phyloP scores from a whole-genome alignment of 345 rosid genomes.

The Eucalyptus erythrocorys region DNA sequence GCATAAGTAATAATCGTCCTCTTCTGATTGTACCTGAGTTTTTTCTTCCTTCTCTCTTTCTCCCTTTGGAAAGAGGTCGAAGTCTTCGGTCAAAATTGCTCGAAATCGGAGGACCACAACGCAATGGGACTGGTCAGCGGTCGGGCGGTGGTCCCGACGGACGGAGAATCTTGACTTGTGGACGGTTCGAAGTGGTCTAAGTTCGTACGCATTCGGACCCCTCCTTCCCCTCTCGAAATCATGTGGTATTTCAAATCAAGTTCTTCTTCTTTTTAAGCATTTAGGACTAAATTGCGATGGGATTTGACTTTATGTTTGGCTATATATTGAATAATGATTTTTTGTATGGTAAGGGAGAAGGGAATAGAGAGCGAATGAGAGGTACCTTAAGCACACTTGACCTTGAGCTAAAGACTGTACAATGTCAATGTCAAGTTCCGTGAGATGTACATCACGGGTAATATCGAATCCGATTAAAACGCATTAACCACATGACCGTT shows the following conservation, averaged over 20 bases:
- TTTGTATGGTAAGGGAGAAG: not conserved
- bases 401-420: not conserved
- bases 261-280: not conserved
- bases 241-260: not conserved
- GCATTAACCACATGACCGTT: not conserved
- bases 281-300: not conserved
- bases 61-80: not conserved
- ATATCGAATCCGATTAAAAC: not conserved
- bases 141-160: not conserved
- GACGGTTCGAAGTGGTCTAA: not conserved
- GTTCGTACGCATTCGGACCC: not conserved
- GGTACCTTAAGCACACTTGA: not conserved
- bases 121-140: not conserved
- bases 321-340: not conserved
- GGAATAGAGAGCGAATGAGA: not conserved
- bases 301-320: not conserved
- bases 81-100: not conserved
- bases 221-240: not conserved
- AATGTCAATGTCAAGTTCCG: not conserved
- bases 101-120: not conserved
- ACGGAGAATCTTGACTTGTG: not conserved
- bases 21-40: not conserved
- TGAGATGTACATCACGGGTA: not conserved
- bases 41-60: not conserved
- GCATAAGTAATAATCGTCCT: not conserved